Percentiles rank a stretch among this genome's conserved stretches.
Conservation (phyloP, 2,329 filamentous ascomycete genomes). For the Leptographium lundbergii region DNA sequence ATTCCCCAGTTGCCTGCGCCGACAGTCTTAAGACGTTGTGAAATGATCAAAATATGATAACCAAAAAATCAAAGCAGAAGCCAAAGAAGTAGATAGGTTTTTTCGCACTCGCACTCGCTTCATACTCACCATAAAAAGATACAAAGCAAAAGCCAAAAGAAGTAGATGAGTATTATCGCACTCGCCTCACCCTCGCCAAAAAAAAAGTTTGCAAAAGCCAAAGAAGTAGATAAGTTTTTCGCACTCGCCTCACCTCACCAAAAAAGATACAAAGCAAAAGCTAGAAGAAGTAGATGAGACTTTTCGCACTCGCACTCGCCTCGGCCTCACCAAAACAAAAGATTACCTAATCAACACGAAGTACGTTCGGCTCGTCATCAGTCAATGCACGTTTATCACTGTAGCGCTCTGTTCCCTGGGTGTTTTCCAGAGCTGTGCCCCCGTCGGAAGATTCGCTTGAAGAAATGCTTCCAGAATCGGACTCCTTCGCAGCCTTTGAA, state of each 20-base stretch:
- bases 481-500: neutral
- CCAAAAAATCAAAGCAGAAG: neutral
- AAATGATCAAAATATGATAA: neutral
- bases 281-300: neutral
- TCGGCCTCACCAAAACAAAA: neutral
- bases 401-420: too few species aligned
- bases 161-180: too few species aligned
- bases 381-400: neutral
- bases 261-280: too few species aligned
- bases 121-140: too few species aligned
- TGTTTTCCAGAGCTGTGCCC: neutral
- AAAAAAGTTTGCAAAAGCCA: neutral
- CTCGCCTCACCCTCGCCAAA: neutral
- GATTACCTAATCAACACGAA: neutral
- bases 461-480: neutral
- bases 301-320: too few species aligned
- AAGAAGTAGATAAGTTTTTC: too few species aligned
- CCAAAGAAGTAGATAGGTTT: too few species aligned
- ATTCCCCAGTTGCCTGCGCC: constrained; percentile 1
- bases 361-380: neutral
- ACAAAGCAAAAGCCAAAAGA: too few species aligned
- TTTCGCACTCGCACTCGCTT: too few species aligned
- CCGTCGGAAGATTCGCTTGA: neutral
- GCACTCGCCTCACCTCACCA: too few species aligned
- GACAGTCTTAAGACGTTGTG: neutral